These are phyloP conservation scores for Tripterygium wilfordii DNA, from an alignment of 177 flowering plant genomes.

Conservation along the genomic window DNA sequence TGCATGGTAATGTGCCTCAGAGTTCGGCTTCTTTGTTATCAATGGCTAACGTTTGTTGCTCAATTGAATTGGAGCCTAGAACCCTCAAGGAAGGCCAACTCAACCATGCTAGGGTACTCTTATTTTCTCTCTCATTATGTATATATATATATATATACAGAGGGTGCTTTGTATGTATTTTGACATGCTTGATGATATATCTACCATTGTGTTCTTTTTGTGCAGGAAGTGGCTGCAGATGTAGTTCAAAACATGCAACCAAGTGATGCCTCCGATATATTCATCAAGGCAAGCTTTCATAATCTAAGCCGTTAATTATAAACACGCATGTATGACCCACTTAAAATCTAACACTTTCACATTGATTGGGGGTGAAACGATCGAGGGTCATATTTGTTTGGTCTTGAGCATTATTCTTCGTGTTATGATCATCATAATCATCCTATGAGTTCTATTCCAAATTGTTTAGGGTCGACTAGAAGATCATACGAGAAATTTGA, in stretches of 20 bases:
- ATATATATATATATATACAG: neutral
- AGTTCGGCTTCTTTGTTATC: neutral
- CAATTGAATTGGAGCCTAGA: constrained; percentile 70
- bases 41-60: constrained; percentile 52
- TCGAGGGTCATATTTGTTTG: no score
- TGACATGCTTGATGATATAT: no score
- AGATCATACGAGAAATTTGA: neutral
- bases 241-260: constrained; percentile 32
- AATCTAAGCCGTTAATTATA: neutral
- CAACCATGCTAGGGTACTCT: constrained; percentile 47
- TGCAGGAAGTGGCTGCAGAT: constrained; percentile 52
- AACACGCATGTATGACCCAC: neutral
- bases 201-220: neutral
- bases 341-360: neutral
- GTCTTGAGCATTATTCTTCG: no score
- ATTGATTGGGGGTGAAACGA: no score
- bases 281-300: constrained; percentile 25
- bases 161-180: neutral
- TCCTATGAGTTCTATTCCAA: no score
- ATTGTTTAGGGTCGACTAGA: no score
- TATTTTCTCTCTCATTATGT: neutral
- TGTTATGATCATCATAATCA: no score
- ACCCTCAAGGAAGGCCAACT: constrained; percentile 53
- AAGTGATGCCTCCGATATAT: constrained; percentile 25
- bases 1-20: constrained; percentile 12